phyloP scores from a whole-genome alignment of 352 stramenopile genomes.

The Saprolegnia diclina region DNA sequence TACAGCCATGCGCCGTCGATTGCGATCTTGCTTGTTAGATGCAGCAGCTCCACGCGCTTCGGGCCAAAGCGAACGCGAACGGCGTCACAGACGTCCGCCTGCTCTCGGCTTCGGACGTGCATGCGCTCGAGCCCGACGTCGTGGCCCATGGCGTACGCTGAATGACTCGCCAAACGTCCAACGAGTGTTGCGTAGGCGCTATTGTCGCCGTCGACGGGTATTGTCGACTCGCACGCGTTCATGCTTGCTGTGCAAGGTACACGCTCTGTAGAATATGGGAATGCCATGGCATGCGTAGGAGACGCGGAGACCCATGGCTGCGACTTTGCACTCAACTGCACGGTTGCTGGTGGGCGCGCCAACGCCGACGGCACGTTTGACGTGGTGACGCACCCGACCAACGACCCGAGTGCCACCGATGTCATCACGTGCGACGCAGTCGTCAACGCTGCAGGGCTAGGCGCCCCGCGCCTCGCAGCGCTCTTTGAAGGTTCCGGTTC shows the following conservation, averaged over 20 bases:
- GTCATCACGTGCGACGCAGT: constrained; percentile 87
- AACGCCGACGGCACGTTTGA: constrained; percentile 34
- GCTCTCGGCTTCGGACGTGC: constrained; percentile 41
- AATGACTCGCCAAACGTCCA: not conserved
- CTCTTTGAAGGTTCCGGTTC: constrained; percentile 30
- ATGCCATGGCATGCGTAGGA: constrained; percentile 13
- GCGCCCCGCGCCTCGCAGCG: constrained; percentile 40
- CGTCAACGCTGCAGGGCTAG: constrained; percentile 90
- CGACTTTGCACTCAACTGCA: constrained; percentile 63
- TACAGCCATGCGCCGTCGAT: too few species aligned
- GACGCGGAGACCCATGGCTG: constrained; percentile 88
- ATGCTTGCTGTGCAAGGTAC: constrained; percentile 83
- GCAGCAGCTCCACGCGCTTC: constrained; percentile 40
- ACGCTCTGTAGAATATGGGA: not conserved
- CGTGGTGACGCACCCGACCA: not conserved
- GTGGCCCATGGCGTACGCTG: constrained; percentile 41
- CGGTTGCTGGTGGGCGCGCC: constrained; percentile 44
- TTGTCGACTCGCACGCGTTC: constrained; percentile 92
- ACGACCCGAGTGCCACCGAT: constrained; percentile 29
- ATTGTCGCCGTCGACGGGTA: constrained; percentile 92
- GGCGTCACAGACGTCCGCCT: constrained; percentile 51
- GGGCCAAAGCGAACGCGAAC: constrained; percentile 39
- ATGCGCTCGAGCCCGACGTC: constrained; percentile 49
- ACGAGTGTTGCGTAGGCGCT: constrained; percentile 48
- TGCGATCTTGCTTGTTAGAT: constrained; percentile 28